phyloP scores from a whole-genome alignment of 305 asterid genomes.

The Euphrasia arctica region DNA sequence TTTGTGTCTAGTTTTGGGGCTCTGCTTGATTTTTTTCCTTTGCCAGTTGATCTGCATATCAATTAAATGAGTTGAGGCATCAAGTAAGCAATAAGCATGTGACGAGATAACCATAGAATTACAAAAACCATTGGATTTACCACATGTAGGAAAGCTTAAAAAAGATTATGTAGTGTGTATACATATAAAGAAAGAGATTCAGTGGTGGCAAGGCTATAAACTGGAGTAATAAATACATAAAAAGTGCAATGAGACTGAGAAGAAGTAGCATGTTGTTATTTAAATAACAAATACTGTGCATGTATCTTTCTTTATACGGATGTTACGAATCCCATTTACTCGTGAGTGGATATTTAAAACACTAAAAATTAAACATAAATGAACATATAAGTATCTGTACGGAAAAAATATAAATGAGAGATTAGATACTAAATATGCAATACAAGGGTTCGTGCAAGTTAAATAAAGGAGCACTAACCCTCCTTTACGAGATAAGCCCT shows the following conservation, averaged over 20 bases:
- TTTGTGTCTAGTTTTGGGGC: constrained; percentile 40
- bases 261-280: neutral
- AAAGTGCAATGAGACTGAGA: neutral
- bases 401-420: neutral
- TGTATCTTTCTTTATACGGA: neutral
- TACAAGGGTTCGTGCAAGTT: neutral
- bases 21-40: constrained; percentile 46
- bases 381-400: neutral
- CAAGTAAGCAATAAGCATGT: constrained; percentile 16
- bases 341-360: neutral
- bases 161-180: neutral
- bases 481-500: constrained; percentile 39
- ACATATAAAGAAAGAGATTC: neutral
- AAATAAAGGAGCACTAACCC: constrained; percentile 47
- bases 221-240: neutral
- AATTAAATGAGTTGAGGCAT: constrained; percentile 26
- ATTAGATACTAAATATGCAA: constrained; percentile 12
- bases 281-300: neutral
- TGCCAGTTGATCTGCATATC: constrained; percentile 55
- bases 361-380: neutral
- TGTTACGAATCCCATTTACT: neutral
- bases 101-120: neutral
- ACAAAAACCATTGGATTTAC: constrained; percentile 10
- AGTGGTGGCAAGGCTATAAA: neutral
- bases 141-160: constrained; percentile 5